Base-by-base conservation (phyloP, 1,284 basidiomycete genomes). In the Ganoderma leucocontextum region DNA sequence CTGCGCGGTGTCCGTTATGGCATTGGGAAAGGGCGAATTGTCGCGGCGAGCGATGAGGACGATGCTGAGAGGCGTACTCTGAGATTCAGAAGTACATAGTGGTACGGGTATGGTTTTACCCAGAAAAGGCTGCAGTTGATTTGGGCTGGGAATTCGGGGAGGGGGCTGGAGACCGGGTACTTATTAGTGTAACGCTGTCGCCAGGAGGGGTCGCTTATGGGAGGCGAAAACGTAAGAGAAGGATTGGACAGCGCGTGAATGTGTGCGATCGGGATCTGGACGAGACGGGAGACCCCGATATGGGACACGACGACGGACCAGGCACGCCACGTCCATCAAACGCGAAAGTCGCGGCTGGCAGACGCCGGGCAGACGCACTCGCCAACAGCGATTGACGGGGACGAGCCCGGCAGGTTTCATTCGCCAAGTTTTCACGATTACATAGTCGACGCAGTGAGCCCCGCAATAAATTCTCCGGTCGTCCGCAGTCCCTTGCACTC, bases 391-490 rank as follows among this genome's bases (percentile, higher is more conserved):
- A 62, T 60, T 62, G 65, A 66, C 59, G 60, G 60, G 22, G 55
- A 55, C 39, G 44, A 29, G n/a, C n/a, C n/a, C n/a, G 59, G 44
- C 47, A 33, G 52, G 39, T 44, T 44, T 35, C 29, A 49, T 35
- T 35, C 39, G 64, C 42, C 59, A 38, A 39, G 7, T 44, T 7
- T 62, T 55, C 64, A 42, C 44, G 19, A 25, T 38, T 17, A 52
- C n/a, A n/a, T n/a, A n/a, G 25, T 25, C 22, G 55, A 25, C 39
- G 4, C 22, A 38, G 15, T 29, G 25, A 13, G 41, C 49, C n/a
- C 63, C 55, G 47, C 59, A 64, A 68, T 61, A 68, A 64, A 68
- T 47, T 63, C 63, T 15, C 67, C 60, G 44, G 19, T 58, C 36
- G 9, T 29, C 36, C 38, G 39, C 22, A 38, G 55, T 38, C 47